Evolutionary conservation across 495 filamentous ascomycete species (phyloP), one percentile per base, ranked within the genome.

Genomic region (Paragyromitra xinjiangensis): DNA sequence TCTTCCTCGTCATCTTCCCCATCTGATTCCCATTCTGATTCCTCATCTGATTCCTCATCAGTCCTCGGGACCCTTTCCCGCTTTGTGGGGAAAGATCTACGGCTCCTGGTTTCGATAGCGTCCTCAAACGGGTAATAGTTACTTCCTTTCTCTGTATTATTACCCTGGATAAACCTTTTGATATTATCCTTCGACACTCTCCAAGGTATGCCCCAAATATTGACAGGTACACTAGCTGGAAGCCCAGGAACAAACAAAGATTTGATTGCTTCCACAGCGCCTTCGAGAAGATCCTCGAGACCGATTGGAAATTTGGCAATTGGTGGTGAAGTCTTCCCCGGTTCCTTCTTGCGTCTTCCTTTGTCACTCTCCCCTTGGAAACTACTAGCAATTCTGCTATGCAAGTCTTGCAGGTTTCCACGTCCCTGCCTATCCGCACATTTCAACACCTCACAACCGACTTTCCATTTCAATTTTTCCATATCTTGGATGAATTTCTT

Each of bases 191-290:
- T 42, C 59, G n/a, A 37, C 1, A 63, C n/a, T 3, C 9, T 63
- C 59, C 59, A 63, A 19, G 59, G 59, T 40, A 63, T 63, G 1
- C 59, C 59, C 59, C 59, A 63, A 22, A 63, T 44, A 19, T 63
- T 63, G 6, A 40, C 34, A 5, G 59, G 59, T 9, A 63, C 59
- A 24, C 39, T 63, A 11, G 59, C 59, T 1, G 59, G 59, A 19
- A 63, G 59, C 2, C 39, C 39, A 11, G 59, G 59, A 16, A n/a
- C 39, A 40, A 63, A 63, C 7, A 63, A 7, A 2, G 29, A 22
- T 26, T 63, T 63, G 29, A 63, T 22, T 42, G 19, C 37, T 42
- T 63, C 59, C 5, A 63, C 59, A 40, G 39, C 59, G 42, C 39
- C 59, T 63, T 63, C 39, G 37, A 63, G 59, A 63, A 63, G 37